Percentiles rank a stretch among this genome's conserved stretches.
These are phyloP conservation scores for Puccinia polysora DNA, from an alignment of 1,284 basidiomycete species.

Conservation along the genomic window DNA sequence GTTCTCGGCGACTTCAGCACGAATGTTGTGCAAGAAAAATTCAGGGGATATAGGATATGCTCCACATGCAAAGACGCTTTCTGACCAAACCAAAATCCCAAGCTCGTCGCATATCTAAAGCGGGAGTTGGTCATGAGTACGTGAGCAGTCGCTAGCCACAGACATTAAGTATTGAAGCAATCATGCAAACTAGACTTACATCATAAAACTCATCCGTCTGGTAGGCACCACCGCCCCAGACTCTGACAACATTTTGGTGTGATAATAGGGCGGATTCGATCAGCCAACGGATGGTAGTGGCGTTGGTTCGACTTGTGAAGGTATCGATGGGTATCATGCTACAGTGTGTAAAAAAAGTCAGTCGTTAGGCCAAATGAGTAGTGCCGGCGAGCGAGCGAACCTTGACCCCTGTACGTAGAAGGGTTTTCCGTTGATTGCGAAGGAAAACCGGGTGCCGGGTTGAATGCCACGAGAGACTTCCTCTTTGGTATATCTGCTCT, in stretches of 20 bases:
- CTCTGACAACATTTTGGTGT: slow-evolving; percentile 48
- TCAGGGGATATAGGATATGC: slow-evolving; percentile 47
- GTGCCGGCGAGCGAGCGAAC: background rate
- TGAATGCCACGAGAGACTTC: slow-evolving; percentile 44
- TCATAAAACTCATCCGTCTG: slow-evolving; percentile 46
- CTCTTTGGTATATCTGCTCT: slow-evolving; percentile 43
- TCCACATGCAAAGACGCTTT: slow-evolving; percentile 53
- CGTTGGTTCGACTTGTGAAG: slow-evolving; percentile 28
- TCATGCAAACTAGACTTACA: slow-evolving; percentile 8
- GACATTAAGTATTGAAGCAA: background rate
- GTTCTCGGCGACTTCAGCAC: slow-evolving; percentile 62
- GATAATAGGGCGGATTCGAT: slow-evolving; percentile 45
- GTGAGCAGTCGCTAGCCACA: background rate
- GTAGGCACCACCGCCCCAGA: slow-evolving; percentile 50
- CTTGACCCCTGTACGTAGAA: slow-evolving; percentile 48
- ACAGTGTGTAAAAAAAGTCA: background rate
- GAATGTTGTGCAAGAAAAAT: slow-evolving; percentile 59
- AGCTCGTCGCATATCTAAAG: slow-evolving; percentile 60
- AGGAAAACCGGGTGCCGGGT: slow-evolving; percentile 47
- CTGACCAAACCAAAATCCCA: slow-evolving; percentile 64
- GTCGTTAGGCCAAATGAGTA: background rate
- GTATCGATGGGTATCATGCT: slow-evolving; percentile 41
- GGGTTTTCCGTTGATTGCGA: slow-evolving; percentile 46
- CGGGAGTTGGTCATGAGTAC: slow-evolving; percentile 56
- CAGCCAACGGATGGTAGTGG: slow-evolving; percentile 46